Conservation (phyloP, 805 yeast species). For the Sugiyamaella floridensis region DNA sequence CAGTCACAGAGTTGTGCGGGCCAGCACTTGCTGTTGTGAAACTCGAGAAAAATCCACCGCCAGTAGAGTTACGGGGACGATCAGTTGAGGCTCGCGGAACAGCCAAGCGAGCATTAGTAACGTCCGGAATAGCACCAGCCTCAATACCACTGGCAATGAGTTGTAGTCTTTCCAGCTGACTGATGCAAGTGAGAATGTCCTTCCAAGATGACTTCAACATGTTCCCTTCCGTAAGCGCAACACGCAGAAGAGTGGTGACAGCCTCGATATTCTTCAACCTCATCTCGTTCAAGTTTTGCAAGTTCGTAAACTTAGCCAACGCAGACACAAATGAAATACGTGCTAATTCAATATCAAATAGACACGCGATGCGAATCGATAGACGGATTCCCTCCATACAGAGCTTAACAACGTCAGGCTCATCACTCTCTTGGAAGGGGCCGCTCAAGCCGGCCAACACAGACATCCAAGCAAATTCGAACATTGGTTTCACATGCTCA, state of each 20-base stretch:
- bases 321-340: slow-evolving; percentile 87
- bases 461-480: slow-evolving; percentile 96
- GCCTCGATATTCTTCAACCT: slow-evolving; percentile 76
- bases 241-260: slow-evolving; percentile 60
- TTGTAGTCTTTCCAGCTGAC: slow-evolving; percentile 88
- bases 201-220: slow-evolving; percentile 72
- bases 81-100: slow-evolving; percentile 25
- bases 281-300: slow-evolving; percentile 73
- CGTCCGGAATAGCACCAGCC: slow-evolving; percentile 79
- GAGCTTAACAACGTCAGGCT: slow-evolving; percentile 45
- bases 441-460: slow-evolving; percentile 90
- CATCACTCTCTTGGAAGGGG: slow-evolving; percentile 79
- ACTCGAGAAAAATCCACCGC: slow-evolving; percentile 16
- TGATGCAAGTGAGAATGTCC: slow-evolving; percentile 69
- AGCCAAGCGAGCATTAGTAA: slow-evolving; percentile 64
- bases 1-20: slow-evolving; percentile 6
- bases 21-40: not conserved
- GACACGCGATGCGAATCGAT: slow-evolving; percentile 75
- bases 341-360: slow-evolving; percentile 77
- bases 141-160: slow-evolving; percentile 82
- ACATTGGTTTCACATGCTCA: slow-evolving; percentile 87
- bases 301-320: slow-evolving; percentile 74
- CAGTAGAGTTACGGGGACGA: slow-evolving; percentile 14
- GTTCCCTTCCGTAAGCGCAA: slow-evolving; percentile 78
- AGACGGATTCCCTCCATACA: slow-evolving; percentile 83